These are phyloP conservation scores for Cynara cardunculus DNA, from an alignment of 129 eudicot species.

Conservation along the genomic window DNA sequence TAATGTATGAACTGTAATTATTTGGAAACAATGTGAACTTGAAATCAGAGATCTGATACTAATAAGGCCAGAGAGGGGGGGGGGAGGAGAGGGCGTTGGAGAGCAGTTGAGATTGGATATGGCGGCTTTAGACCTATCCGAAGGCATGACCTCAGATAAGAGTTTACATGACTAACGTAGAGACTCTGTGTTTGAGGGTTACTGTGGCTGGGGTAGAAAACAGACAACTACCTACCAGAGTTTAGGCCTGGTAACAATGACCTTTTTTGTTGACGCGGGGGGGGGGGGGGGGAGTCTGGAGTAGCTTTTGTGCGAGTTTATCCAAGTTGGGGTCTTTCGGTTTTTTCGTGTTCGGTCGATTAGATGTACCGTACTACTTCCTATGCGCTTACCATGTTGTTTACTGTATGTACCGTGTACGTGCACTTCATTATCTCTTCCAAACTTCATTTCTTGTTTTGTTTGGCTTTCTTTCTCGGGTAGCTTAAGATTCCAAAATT, in stretches of 20 bases:
- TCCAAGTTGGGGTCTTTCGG: not conserved
- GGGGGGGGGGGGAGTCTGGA: not conserved
- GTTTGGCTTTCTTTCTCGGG: not conserved
- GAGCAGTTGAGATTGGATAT: too few species aligned
- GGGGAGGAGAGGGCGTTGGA: too few species aligned
- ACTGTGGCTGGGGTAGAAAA: too few species aligned
- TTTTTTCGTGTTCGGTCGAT: not conserved
- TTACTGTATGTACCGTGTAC: not conserved
- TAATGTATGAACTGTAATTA: not conserved
- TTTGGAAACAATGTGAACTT: not conserved
- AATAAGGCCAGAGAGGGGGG: too few species aligned
- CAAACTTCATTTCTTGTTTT: not conserved
- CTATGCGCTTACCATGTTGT: not conserved
- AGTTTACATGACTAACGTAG: too few species aligned
- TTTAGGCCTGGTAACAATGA: too few species aligned
- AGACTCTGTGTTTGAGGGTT: too few species aligned
- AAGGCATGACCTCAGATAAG: too few species aligned
- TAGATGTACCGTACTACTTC: not conserved
- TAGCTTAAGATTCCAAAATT: not conserved
- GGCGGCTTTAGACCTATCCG: too few species aligned
- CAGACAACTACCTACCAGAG: too few species aligned
- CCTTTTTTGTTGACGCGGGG: too few species aligned
- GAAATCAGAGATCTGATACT: not conserved
- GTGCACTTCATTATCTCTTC: not conserved
- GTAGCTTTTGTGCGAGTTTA: not conserved